A percentile compares a stretch with the other conserved stretches of the same genome.
Conservation (phyloP, 2,329 filamentous ascomycete genomes). For the Aspergillus costaricaensis region DNA sequence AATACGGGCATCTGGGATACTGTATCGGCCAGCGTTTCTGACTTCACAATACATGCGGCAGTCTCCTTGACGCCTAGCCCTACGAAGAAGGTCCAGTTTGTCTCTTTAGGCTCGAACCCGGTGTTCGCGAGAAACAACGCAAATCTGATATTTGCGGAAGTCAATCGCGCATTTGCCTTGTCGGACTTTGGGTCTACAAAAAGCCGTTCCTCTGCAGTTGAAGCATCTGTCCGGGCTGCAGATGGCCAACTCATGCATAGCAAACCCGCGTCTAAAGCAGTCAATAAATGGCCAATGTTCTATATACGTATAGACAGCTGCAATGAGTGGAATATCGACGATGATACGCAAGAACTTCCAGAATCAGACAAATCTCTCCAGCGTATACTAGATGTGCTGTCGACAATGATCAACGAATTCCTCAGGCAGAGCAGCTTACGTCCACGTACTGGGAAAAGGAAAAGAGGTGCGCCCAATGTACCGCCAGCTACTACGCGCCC, state of each 20-base stretch:
- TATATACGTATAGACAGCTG: constrained; percentile 66
- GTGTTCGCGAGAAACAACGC: constrained; percentile 57
- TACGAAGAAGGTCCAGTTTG: constrained; percentile 74
- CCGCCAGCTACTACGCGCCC: not conserved
- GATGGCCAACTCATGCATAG: constrained; percentile 47
- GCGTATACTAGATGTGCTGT: constrained; percentile 64
- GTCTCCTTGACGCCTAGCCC: constrained; percentile 72
- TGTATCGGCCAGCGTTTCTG: constrained; percentile 65
- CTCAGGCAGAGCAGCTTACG: constrained; percentile 71
- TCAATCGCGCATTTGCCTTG: constrained; percentile 74
- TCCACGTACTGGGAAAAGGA: constrained; percentile 46
- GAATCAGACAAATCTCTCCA: constrained; percentile 52
- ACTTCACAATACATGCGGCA: constrained; percentile 66
- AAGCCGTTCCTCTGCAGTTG: constrained; percentile 32
- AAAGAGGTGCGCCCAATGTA: constrained; percentile 12
- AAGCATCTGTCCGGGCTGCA: constrained; percentile 24
- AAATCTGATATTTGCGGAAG: constrained; percentile 71
- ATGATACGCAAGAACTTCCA: constrained; percentile 42
- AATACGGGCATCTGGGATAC: constrained; percentile 66
- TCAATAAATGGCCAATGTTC: constrained; percentile 89
- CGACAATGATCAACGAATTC: constrained; percentile 71
- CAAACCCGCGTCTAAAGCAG: constrained; percentile 59
- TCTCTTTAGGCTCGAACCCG: constrained; percentile 74
- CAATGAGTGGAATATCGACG: constrained; percentile 40
- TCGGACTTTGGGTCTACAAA: constrained; percentile 74